A percentile compares a stretch with the other conserved stretches of the same genome.
Conservation (phyloP, 345 rosid genomes). For the Citrus sp. region DNA sequence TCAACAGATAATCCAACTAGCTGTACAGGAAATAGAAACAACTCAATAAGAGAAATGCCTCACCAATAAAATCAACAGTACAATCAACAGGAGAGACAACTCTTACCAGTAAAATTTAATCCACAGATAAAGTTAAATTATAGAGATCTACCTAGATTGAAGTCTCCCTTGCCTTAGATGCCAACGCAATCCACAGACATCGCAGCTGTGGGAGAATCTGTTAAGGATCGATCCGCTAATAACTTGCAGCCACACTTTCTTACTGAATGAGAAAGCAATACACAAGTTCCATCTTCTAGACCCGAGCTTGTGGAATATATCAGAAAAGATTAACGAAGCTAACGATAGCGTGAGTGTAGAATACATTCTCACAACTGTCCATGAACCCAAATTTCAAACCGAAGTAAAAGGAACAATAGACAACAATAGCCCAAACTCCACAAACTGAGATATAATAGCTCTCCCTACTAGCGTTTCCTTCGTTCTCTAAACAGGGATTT, state of each 20-base stretch:
- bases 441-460: conserved; percentile 30
- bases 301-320: conserved; percentile 16
- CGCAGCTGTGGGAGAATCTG: conserved; percentile 24
- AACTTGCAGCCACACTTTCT: conserved; percentile 25
- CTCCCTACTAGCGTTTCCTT: conserved; percentile 22
- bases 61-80: conserved; percentile 15
- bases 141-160: conserved; percentile 36
- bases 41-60: conserved; percentile 8
- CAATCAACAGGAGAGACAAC: not conserved
- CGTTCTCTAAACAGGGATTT: conserved; percentile 28
- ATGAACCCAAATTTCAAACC: conserved; percentile 38
- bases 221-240: conserved; percentile 22
- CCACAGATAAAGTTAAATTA: conserved; percentile 1
- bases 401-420: conserved; percentile 35
- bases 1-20: conserved; percentile 11
- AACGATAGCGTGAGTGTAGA: conserved; percentile 21
- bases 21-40: not conserved
- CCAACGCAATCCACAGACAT: conserved; percentile 32
- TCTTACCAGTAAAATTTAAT: not conserved
- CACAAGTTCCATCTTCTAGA: conserved; percentile 20
- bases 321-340: conserved; percentile 21
- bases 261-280: conserved; percentile 16
- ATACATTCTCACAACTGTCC: conserved; percentile 34
- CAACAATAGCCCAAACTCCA: conserved; percentile 39
- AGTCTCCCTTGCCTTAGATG: conserved; percentile 28